Percentiles rank a stretch among this genome's conserved stretches.
Conservation (phyloP, 352 stramenopile genomes). For the Pythium rishiriense region DNA sequence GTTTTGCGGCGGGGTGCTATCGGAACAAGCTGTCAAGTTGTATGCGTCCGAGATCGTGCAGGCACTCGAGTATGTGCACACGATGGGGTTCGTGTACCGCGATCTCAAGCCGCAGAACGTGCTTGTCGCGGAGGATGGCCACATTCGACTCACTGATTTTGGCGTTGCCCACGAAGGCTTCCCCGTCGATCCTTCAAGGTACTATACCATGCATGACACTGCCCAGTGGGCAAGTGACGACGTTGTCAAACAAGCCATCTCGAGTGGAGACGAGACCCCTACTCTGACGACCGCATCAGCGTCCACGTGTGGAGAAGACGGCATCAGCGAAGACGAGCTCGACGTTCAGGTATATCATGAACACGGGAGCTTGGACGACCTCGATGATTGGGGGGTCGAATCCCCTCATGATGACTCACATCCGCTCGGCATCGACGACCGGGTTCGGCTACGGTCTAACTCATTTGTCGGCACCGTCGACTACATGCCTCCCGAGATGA, state of each 20-base stretch:
- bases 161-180: constrained; percentile 30
- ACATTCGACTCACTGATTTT: constrained; percentile 34
- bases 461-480: constrained; percentile 81
- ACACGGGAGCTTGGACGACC: not conserved
- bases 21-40: constrained; percentile 35
- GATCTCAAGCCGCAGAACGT: constrained; percentile 68
- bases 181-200: constrained; percentile 2
- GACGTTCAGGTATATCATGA: not conserved
- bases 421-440: constrained; percentile 57
- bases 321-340: not conserved
- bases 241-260: too few species aligned
- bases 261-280: not conserved
- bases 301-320: constrained; percentile 4
- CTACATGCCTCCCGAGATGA: constrained; percentile 87
- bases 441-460: constrained; percentile 72
- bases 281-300: not conserved
- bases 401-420: not conserved
- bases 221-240: not conserved
- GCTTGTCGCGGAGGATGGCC: constrained; percentile 26
- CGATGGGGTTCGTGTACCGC: constrained; percentile 44
- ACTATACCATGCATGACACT: constrained; percentile 1
- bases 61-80: constrained; percentile 41
- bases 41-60: constrained; percentile 59
- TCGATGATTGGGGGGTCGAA: constrained; percentile 3
- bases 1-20: constrained; percentile 21